Base-by-base conservation (phyloP, 805 yeast genomes). In the Tanozyma kutaoensis region DNA sequence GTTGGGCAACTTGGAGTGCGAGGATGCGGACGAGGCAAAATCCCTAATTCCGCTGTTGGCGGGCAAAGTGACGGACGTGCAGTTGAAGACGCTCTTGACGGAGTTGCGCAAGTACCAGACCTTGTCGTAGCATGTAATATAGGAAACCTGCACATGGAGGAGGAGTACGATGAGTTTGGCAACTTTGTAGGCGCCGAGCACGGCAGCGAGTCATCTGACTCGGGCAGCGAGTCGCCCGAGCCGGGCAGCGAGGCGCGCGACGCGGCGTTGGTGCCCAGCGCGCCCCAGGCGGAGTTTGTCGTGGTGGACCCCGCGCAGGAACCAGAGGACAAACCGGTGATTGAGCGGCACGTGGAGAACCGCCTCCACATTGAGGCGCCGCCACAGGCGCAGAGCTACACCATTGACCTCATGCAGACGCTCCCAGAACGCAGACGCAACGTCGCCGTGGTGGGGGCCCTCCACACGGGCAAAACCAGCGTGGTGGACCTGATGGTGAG, bases 1-100 rank as follows among this genome's bases (percentile, higher is more conserved):
- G 53, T 58, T 78, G 34, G 88, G 93, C 0, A 81, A 93, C 3
- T 63, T 88, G 35, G 79, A 91, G 17, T 86, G 96, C 54, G 98
- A 88, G 46, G 96, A 88, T 36, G 85, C 93, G 5, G 98, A 81
- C 46, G 98, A 91, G 59, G 97, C 97, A 20, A 82, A 82, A 54
- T 81, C 95, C 12, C 63, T 91, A 43, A 76, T 91, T 32, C 96
- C 98, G 25, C 79, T 94, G 51, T 64, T 91, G 45, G 66, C 70
- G 14, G 72, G 67, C 34, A 86, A 86, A 51, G 84, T 80, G 28
- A 69, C 79, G 8, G 93, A 85, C 38, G 79, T 80, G 23, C 96
- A 86, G 45, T 58, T 91, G 33, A 94, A 85, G 50, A 74, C 81
- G 25, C 66, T 88, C 30, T 62, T 91, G 39, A 93, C 86, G 39